Evolutionary conservation across 805 yeast genomes (phyloP), one percentile per base, ranked within the genome.

Genomic region (Cyberlindnera misumaiensis): DNA sequence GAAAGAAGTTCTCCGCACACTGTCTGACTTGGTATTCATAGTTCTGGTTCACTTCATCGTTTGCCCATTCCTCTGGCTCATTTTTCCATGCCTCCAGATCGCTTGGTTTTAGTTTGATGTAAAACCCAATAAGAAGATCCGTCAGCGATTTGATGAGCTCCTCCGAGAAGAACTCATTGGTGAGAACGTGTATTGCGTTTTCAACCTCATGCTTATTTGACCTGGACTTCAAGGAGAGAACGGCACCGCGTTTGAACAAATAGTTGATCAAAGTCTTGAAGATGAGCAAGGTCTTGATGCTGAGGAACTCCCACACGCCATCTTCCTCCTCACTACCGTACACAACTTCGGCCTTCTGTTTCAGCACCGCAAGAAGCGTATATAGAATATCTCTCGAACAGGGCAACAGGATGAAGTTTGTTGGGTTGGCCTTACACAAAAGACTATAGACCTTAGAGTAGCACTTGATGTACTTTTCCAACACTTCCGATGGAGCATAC

Each of bases 31-130:
- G 89, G 56, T 67, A 86, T 54, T 89, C 97, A 79, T 85, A 87
- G 53, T 82, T 80, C 5, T 77, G 65, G 36, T 78, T 72, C 41
- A 80, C 63, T 48, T 88, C 95, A 52, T 87, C 95, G 46, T 80
- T 78, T 15, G 84, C 78, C 86, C 95, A 93, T 57, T 87, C 96
- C 56, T 88, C 97, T 0, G 97, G 96, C 43, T 88, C 95, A 13
- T 72, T 58, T 11, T 68, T 56, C 97, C 97, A 93, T 28, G 75
- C 65, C 49, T 84, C 94, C 34, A 90, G 58, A 55, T 89, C 97
- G 2, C 72, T 59, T 0, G 90, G 87, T 42, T 79, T 75, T 34
- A 89, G 59, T 40, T 81, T 73, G 45, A 93, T 66, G 58, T 86
- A 89, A 75, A 81, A 80, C 30, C 71, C 67, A 42, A 88, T 78